These are phyloP conservation scores for Pezicula neosporulosa DNA, from an alignment of 2,329 filamentous ascomycete species.

Conservation along the genomic window DNA sequence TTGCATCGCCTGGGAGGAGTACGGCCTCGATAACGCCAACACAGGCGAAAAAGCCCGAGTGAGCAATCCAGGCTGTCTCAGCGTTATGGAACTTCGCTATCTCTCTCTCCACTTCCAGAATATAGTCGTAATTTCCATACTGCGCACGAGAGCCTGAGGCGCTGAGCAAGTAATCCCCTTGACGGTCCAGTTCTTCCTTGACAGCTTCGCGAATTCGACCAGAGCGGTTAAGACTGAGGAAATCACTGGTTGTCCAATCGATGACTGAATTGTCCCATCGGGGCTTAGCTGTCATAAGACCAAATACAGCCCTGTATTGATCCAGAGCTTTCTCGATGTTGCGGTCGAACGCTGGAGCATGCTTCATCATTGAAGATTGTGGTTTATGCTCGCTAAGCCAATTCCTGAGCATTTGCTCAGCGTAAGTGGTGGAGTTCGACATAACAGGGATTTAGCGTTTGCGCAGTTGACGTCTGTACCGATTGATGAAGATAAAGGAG, in stretches of 20 bases:
- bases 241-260: constrained; percentile 25
- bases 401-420: no score
- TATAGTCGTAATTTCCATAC: constrained; percentile 61
- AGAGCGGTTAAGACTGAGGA: constrained; percentile 21
- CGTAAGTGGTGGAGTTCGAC: no score
- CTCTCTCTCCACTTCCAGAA: constrained; percentile 52
- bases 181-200: constrained; percentile 9
- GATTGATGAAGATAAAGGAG: no score
- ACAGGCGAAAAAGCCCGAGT: constrained; percentile 55
- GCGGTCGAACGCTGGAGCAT: constrained; percentile 8
- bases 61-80: constrained; percentile 54
- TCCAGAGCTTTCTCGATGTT: constrained; percentile 32
- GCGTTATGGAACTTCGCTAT: constrained; percentile 60
- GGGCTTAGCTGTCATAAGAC: constrained; percentile 47
- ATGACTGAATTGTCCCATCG: constrained; percentile 12
- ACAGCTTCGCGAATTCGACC: constrained; percentile 11
- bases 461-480: no score
- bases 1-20: constrained; percentile 47
- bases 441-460: no score
- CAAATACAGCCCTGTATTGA: no score
- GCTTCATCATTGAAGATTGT: no score
- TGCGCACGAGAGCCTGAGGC: constrained; percentile 56
- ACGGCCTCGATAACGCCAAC: constrained; percentile 45
- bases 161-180: constrained; percentile 16
- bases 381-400: no score